Conservation (phyloP, 352 stramenopile genomes). For the Globisporangium spinosum region DNA sequence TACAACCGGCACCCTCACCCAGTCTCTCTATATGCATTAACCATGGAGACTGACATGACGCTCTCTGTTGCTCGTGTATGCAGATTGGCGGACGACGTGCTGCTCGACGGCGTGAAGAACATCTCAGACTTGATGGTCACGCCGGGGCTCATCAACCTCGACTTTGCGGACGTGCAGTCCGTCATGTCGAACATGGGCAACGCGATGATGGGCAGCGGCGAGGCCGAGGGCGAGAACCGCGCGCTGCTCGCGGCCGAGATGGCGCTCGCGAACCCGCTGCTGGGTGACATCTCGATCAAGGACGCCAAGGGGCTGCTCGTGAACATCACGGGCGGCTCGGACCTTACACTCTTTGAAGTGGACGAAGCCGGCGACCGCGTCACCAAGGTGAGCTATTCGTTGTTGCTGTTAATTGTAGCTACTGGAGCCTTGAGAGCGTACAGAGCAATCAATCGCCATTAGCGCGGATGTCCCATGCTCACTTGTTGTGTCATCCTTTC, state of each 20-base stretch:
- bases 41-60: neutral
- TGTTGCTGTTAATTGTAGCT: neutral
- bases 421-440: neutral
- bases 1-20: neutral
- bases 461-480: neutral
- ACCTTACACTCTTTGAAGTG: slow-evolving; percentile 92
- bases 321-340: slow-evolving; percentile 92
- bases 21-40: neutral
- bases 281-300: slow-evolving; percentile 89
- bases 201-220: slow-evolving; percentile 91
- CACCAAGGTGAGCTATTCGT: slow-evolving; percentile 35
- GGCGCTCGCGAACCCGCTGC: slow-evolving; percentile 82
- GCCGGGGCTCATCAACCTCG: slow-evolving; percentile 84
- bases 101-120: slow-evolving; percentile 86
- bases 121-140: slow-evolving; percentile 89
- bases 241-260: slow-evolving; percentile 81
- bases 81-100: slow-evolving; percentile 82
- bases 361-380: slow-evolving; percentile 85
- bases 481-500: neutral
- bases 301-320: slow-evolving; percentile 93
- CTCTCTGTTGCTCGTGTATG: neutral
- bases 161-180: slow-evolving; percentile 86
- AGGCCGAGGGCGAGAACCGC: slow-evolving; percentile 87
- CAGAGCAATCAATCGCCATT: neutral
- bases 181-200: slow-evolving; percentile 88